Evolutionary conservation across 2,329 filamentous ascomycete species (phyloP).

Genomic region (Alternaria arborescens): DNA sequence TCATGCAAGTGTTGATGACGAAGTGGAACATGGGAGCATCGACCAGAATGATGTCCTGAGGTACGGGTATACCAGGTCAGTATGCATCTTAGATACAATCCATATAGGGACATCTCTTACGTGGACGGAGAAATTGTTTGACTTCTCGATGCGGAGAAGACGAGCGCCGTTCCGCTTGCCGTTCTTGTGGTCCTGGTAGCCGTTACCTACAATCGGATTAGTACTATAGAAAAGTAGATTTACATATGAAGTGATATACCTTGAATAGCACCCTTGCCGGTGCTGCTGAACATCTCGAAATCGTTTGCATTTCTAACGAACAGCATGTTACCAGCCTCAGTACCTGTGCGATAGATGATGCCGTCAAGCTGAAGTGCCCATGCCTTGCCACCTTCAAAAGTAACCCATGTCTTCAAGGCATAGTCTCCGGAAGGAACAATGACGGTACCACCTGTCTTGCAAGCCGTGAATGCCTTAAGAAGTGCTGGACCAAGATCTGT

Average conservation of each 20-base stretch:
- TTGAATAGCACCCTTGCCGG: constrained; percentile 62
- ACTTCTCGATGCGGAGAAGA: constrained; percentile 57
- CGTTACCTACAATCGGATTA: constrained; percentile 47
- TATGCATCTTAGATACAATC: neutral
- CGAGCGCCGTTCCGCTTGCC: constrained; percentile 55
- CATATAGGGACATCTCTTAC: neutral
- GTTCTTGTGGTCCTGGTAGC: constrained; percentile 59
- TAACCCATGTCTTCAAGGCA: constrained; percentile 61
- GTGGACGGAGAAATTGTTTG: constrained; percentile 59
- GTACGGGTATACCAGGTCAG: neutral
- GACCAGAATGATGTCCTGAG: constrained; percentile 56
- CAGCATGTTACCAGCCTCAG: constrained; percentile 63
- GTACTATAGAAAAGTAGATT: neutral
- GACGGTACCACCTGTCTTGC: constrained; percentile 61
- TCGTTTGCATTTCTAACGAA: constrained; percentile 60
- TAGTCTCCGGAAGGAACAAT: constrained; percentile 61
- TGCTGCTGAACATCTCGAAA: constrained; percentile 64
- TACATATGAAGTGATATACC: constrained; percentile 29
- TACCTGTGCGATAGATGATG: constrained; percentile 62
- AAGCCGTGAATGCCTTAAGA: constrained; percentile 59
- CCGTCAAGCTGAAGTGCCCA: constrained; percentile 64
- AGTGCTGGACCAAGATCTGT: constrained; percentile 62
- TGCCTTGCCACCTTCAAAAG: constrained; percentile 56
- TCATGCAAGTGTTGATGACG: constrained; percentile 59
- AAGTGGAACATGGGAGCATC: constrained; percentile 63